Evolutionary conservation across 139 green algal genomes (phyloP).

Genomic region (Zygnema circumcarinatum): DNA sequence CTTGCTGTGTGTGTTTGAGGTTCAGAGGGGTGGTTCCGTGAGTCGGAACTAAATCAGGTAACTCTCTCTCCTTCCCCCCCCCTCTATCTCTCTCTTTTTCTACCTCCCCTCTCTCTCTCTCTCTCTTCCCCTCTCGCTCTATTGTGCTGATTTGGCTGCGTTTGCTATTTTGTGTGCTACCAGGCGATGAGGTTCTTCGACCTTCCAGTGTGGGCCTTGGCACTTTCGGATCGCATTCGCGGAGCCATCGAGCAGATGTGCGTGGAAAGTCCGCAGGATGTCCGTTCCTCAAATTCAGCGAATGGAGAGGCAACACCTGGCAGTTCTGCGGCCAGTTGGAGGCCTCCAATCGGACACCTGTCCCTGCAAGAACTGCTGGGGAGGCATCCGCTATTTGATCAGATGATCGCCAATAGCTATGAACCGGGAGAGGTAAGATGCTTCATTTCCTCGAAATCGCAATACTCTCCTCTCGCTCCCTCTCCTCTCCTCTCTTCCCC

Average conservation of each 20-base stretch:
- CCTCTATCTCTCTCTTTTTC: not conserved
- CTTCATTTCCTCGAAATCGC: no score
- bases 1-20: not conserved
- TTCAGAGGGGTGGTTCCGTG: slow-evolving; percentile 20
- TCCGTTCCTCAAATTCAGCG: not conserved
- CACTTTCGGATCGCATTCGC: not conserved
- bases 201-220: not conserved
- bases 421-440: slow-evolving; percentile 20
- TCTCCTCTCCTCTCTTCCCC: not conserved
- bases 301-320: not conserved
- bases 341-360: not conserved
- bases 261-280: not conserved
- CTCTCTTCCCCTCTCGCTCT: not conserved
- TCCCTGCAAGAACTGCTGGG: not conserved
- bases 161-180: slow-evolving; percentile 1
- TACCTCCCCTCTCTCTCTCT: not conserved
- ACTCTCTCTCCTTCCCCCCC: not conserved
- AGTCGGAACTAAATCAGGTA: not conserved
- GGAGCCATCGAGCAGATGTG: not conserved
- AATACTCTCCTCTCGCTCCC: not conserved
- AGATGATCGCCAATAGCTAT: slow-evolving; percentile 53
- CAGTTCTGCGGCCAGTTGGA: not conserved
- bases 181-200: slow-evolving; percentile 35
- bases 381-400: slow-evolving; percentile 40
- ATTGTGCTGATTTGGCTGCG: not conserved